A percentile compares a stretch with the other conserved stretches of the same genome.
phyloP scores from a whole-genome alignment of 441 rosid genomes.

The Flueggea neowawraea region DNA sequence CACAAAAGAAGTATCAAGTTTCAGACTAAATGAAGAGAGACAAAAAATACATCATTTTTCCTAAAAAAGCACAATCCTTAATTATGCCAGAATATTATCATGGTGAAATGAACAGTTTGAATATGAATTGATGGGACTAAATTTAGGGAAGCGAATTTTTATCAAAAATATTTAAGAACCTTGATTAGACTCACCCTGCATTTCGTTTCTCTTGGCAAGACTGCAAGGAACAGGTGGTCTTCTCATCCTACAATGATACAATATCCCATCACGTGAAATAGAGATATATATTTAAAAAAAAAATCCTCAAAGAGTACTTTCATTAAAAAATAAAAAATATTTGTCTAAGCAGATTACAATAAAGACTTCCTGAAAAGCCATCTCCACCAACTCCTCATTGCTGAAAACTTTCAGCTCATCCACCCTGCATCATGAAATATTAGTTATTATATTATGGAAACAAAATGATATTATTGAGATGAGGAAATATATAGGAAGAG shows the following conservation, averaged over 20 bases:
- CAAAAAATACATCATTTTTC: too few species aligned
- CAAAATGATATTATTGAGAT: background rate
- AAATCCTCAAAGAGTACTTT: background rate
- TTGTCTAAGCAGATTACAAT: conserved; percentile 17
- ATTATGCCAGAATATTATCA: too few species aligned
- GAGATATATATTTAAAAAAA: background rate
- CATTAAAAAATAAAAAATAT: background rate
- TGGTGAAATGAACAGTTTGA: too few species aligned
- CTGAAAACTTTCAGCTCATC: conserved; percentile 51
- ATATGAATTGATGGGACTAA: too few species aligned
- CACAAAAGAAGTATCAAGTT: too few species aligned
- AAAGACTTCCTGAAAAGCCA: conserved; percentile 62
- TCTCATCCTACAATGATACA: conserved; percentile 24
- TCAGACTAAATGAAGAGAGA: too few species aligned
- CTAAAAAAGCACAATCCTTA: too few species aligned
- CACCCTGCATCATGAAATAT: conserved; percentile 32
- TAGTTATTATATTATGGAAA: background rate
- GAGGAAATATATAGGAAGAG: background rate
- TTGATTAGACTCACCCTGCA: conserved; percentile 19
- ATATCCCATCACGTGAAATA: background rate
- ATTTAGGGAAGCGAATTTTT: too few species aligned
- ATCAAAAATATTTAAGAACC: background rate
- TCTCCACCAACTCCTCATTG: conserved; percentile 64
- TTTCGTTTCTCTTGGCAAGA: conserved; percentile 15
- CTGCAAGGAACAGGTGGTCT: conserved; percentile 16